Evolutionary conservation across 768 basidiomycete species (phyloP).

Genomic region (Sutorius australiensis): DNA sequence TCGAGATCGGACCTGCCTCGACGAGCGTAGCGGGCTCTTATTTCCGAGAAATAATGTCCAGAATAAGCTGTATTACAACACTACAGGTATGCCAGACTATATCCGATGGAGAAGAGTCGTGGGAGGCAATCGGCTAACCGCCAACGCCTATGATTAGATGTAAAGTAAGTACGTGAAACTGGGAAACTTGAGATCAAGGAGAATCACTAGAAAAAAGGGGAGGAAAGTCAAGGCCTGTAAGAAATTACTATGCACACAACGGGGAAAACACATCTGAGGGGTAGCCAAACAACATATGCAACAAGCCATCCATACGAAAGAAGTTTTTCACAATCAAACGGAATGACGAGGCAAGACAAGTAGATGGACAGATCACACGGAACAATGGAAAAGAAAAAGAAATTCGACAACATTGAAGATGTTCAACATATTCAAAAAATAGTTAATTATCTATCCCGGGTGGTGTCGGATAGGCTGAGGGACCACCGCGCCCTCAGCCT

Average conservation of each 20-base stretch:
- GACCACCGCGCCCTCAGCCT: not conserved
- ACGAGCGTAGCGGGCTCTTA: not conserved
- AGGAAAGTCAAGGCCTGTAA: not conserved
- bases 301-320: slow-evolving; percentile 17
- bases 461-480: slow-evolving; percentile 4
- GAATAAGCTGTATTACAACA: slow-evolving; percentile 35
- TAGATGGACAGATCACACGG: slow-evolving; percentile 13
- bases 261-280: slow-evolving; percentile 2
- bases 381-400: slow-evolving; percentile 1
- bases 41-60: slow-evolving; percentile 25
- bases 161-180: slow-evolving; percentile 23
- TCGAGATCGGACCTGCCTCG: not conserved
- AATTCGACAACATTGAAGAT: slow-evolving; percentile 27
- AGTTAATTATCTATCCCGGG: slow-evolving; percentile 27
- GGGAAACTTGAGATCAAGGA: slow-evolving; percentile 14
- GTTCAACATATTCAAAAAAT: slow-evolving; percentile 34
- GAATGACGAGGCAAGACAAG: slow-evolving; percentile 9
- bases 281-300: slow-evolving; percentile 20
- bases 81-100: slow-evolving; percentile 34
- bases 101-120: slow-evolving; percentile 27
- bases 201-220: not conserved
- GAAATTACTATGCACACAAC: slow-evolving; percentile 23
- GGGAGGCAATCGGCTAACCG: slow-evolving; percentile 13
- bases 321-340: slow-evolving; percentile 4
- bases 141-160: slow-evolving; percentile 22